These are phyloP conservation scores for Trichomonas vaginalis DNA, from an alignment of 208 protist genomes.

Conservation along the genomic window DNA sequence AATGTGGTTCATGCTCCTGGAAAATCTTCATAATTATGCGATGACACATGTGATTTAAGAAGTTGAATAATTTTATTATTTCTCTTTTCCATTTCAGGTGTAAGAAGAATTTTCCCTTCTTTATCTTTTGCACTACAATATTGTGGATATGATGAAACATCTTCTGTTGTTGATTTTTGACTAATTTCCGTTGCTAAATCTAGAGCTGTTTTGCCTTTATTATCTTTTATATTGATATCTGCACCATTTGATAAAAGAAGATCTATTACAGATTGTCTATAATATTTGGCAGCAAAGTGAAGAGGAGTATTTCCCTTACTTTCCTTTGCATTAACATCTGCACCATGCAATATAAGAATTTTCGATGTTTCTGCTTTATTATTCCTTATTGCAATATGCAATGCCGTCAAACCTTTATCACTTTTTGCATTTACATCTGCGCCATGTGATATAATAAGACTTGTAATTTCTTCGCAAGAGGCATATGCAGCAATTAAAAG, in stretches of 20 bases:
- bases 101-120: too few species aligned
- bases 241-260: too few species aligned
- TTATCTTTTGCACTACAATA: too few species aligned
- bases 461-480: neutral
- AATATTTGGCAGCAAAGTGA: neutral
- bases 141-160: neutral
- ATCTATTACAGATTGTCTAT: too few species aligned
- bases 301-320: neutral
- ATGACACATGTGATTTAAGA: too few species aligned
- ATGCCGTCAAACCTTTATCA: neutral
- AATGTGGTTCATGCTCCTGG: too few species aligned
- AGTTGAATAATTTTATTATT: too few species aligned
- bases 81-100: too few species aligned
- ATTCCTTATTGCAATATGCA: neutral
- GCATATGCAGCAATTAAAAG: neutral
- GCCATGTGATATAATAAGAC: neutral
- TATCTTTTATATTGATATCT: too few species aligned
- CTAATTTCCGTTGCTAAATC: too few species aligned
- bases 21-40: too few species aligned
- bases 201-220: too few species aligned
- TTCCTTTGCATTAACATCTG: neutral
- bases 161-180: neutral
- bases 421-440: neutral
- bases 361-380: neutral
- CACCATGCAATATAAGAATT: neutral